Evolutionary conservation across 2,329 filamentous ascomycete genomes (phyloP).

Genomic region (Colletotrichum salicis): DNA sequence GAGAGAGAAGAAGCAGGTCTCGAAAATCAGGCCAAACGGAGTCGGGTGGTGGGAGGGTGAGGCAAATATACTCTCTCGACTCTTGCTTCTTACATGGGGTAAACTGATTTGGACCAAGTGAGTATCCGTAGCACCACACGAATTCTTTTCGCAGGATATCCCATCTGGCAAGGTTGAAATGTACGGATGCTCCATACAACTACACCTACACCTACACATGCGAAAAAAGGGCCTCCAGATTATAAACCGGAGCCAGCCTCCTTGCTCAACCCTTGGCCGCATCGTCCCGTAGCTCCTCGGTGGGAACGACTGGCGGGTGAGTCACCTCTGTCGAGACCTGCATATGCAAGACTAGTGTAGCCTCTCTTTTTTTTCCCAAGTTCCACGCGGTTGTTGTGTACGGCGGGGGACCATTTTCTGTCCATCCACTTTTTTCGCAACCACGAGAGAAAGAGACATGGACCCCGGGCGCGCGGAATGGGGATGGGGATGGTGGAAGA

Average conservation of each 20-base stretch:
- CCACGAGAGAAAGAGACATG: background rate
- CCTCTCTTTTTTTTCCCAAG: background rate
- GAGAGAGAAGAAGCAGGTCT: conserved; percentile 16
- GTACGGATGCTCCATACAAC: background rate
- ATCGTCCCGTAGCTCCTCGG: conserved; percentile 33
- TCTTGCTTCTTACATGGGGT: background rate
- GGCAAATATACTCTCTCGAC: conserved; percentile 25
- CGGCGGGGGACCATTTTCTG: background rate
- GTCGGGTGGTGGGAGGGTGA: background rate
- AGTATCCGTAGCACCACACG: background rate
- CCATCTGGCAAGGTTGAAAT: background rate
- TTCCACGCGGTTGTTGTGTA: conserved; percentile 1
- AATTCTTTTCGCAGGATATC: background rate
- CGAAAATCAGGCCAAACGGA: conserved; percentile 25
- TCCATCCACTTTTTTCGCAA: background rate
- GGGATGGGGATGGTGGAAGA: no score
- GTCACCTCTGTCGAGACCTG: conserved; percentile 39
- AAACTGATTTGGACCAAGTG: conserved; percentile 5
- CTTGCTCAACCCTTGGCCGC: conserved; percentile 6
- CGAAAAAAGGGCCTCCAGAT: background rate
- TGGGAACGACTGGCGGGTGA: conserved; percentile 41
- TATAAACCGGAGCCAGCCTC: conserved; percentile 3
- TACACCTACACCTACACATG: background rate
- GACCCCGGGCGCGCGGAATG: background rate
- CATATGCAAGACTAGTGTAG: conserved; percentile 32